Base-by-base conservation (phyloP, 129 eudicot genomes). In the Tanacetum coccineum region DNA sequence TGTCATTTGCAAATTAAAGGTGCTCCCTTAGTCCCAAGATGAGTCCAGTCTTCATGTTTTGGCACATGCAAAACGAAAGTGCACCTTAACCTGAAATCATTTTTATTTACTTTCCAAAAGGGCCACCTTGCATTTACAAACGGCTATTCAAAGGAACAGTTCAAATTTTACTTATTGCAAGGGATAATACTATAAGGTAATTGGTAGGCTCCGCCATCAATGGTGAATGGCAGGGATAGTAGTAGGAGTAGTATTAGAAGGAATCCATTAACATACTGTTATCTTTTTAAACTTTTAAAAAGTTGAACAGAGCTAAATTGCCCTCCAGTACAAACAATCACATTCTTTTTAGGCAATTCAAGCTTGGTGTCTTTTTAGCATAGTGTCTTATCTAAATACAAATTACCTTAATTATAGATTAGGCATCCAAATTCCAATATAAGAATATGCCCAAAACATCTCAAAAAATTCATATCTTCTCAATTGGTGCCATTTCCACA, bases 31-130 rank as follows among this genome's bases (percentile, higher is more conserved):
- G 54, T n/a, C 63, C 71, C 71, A 26, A 66, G 4, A 72, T 19
- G 76, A 72, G 76, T 20, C 70, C 55, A 62, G 53, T n/a, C 48
- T 64, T 36, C 58, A 60, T 48, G 12, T 71, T 71, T 36, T 32
- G 47, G 32, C 59, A 22, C 25, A 22, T 22, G 25, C 25, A 22
- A 22, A 22, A 22, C 25, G 1, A 22, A 22, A 22, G 25, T 22
- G 25, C 25, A 22, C 25, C 25, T 22, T 22, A 22, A 2, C 25
- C 25, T 22, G 2, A 22, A 22, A 22, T 2, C 25, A 22, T 22
- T 22, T 0, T 22, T 22, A 17, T 36, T 62, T 50, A 62, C 54
- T 48, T 52, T 72, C 28, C 30, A 51, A 40, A 32, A 22, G 51
- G 42, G 26, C 54, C 67, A 28, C 75, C 44, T 73, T 54, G 46